Evolutionary conservation across 441 rosid genomes (phyloP).

Genomic region (Adansonia rubrostipa): DNA sequence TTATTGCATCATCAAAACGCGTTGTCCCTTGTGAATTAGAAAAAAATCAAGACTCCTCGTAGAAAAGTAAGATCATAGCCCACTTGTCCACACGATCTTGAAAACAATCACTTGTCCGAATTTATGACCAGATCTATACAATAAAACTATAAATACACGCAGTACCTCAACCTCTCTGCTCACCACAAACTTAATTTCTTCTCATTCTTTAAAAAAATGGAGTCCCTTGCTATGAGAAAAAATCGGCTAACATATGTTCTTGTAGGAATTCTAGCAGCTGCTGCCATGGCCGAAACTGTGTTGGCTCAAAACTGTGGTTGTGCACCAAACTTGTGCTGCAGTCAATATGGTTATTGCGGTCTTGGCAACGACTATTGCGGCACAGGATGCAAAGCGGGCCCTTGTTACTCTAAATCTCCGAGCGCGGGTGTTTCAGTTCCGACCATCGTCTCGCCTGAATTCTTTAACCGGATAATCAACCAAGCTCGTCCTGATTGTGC

Average conservation of each 20-base stretch:
- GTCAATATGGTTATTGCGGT: constrained; percentile 50
- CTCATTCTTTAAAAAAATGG: constrained; percentile 14
- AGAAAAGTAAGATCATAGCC: background rate
- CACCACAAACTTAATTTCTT: background rate
- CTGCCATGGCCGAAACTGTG: constrained; percentile 24
- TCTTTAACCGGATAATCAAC: constrained; percentile 49
- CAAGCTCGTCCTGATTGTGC: constrained; percentile 45
- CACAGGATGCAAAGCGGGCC: constrained; percentile 48
- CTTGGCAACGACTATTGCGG: constrained; percentile 38
- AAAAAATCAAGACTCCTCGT: background rate
- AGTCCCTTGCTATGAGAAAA: background rate
- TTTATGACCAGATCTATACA: background rate
- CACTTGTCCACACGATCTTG: background rate
- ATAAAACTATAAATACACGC: background rate
- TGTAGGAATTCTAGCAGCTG: background rate
- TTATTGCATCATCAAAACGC: too few relatives aligned
- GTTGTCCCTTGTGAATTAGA: too few relatives aligned
- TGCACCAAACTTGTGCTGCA: constrained; percentile 45
- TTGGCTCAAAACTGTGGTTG: constrained; percentile 56
- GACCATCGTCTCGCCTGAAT: constrained; percentile 43
- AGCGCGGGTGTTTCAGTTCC: constrained; percentile 39
- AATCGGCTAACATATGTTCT: background rate
- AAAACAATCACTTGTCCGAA: background rate
- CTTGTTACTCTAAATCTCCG: constrained; percentile 36
- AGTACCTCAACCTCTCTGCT: background rate